Evolutionary conservation across 805 yeast species (phyloP), one percentile per base, ranked within the genome.

Genomic region (Schizosaccharomyces lindneri): DNA sequence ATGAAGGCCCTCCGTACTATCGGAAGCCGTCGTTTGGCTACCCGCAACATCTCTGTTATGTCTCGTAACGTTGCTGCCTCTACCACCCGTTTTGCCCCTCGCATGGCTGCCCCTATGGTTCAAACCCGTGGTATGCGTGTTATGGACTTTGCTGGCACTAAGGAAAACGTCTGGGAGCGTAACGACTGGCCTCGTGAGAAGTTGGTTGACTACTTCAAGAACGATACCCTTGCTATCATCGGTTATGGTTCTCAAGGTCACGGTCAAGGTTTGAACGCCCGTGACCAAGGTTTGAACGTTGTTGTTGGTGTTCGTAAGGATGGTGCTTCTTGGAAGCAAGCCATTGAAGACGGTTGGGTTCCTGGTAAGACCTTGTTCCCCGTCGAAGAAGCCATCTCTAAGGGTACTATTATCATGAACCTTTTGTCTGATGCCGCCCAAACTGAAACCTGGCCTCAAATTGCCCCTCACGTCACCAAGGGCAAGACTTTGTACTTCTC

Each of bases 161-260:
- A 84, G 71, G 98, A 93, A 81, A 76, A 83, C 68, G 98, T 93
- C 68, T 90, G 55, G 61, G 65, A 93, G 81, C 87, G 98, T 78
- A 84, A 88, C 70, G 98, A 93, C 85, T 93, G 98, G 98, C 98
- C 98, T 77, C 81, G 84, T 75, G 97, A 90, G 79, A 90, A 86
- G 80, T 80, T 93, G 72, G 81, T 84, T 66, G 89, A 87, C 72
- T 93, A 89, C 82, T 93, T 93, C 88, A 90, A 93, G 82, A 79
- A 89, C 76, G 97, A 93, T 75, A 93, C 98, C 65, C 79, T 93
- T 73, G 97, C 98, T 68, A 78, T 93, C 72, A 89, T 93, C 69
- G 98, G 98, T 77, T 93, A 93, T 83, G 98, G 98, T 74, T 90
- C 98, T 68, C 98, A 93, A 80, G 98, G 98, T 81, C 90, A 93